A percentile compares a stretch with the other conserved stretches of the same genome.
Evolutionary conservation across 805 yeast genomes (phyloP).

Genomic region (Wickerhamiella musiphila): DNA sequence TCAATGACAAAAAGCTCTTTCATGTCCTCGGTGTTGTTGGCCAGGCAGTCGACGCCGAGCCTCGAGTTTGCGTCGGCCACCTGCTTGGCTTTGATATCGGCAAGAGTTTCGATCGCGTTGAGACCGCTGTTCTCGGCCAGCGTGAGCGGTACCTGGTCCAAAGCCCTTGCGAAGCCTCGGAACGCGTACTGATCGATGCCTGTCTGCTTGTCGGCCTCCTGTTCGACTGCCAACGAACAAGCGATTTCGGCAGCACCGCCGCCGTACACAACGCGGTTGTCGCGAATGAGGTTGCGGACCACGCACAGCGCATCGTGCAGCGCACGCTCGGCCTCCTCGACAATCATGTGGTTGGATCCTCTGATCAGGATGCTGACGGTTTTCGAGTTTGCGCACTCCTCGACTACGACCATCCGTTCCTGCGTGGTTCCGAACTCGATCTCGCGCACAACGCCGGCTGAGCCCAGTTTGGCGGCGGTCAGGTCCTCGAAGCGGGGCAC

Average conservation of each 20-base stretch:
- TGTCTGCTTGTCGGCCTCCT: slow-evolving; percentile 79
- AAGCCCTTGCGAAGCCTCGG: slow-evolving; percentile 82
- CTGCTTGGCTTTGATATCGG: slow-evolving; percentile 71
- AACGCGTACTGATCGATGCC: slow-evolving; percentile 97
- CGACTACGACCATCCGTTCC: slow-evolving; percentile 90
- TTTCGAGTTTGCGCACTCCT: slow-evolving; percentile 68
- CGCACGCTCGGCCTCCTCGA: slow-evolving; percentile 92
- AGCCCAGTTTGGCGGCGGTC: slow-evolving; percentile 63
- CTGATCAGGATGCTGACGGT: slow-evolving; percentile 87
- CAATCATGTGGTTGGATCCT: slow-evolving; percentile 95
- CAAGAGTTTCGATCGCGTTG: slow-evolving; percentile 79
- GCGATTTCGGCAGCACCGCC: slow-evolving; percentile 98
- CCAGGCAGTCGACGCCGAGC: slow-evolving; percentile 89
- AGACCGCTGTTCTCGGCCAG: slow-evolving; percentile 95
- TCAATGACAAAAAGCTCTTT: slow-evolving; percentile 86
- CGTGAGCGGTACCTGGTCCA: slow-evolving; percentile 85
- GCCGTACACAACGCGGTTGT: slow-evolving; percentile 92
- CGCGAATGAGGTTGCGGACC: slow-evolving; percentile 84
- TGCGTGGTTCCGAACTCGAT: slow-evolving; percentile 90
- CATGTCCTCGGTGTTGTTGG: slow-evolving; percentile 81
- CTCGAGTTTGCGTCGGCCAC: slow-evolving; percentile 50
- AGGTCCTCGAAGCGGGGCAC: slow-evolving; percentile 95
- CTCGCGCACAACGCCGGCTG: slow-evolving; percentile 72
- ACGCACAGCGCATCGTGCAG: slow-evolving; percentile 94
- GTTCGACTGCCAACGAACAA: slow-evolving; percentile 77